phyloP scores from a whole-genome alignment of 2,329 filamentous ascomycete genomes.

The Penicillium sp. region DNA sequence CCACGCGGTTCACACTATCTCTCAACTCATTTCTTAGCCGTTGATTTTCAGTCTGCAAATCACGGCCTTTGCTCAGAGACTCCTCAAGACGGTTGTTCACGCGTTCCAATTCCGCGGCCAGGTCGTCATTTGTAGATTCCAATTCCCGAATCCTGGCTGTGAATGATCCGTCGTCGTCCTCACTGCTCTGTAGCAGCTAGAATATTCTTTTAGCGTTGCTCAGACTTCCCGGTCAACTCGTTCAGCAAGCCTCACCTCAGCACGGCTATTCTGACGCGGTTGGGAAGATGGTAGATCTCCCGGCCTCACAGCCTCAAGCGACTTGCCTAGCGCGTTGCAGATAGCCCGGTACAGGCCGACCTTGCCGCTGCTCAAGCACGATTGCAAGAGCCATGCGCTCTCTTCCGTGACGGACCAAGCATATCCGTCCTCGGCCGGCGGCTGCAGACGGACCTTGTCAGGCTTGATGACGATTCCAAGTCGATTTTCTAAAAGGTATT shows the following conservation, averaged over 20 bases:
- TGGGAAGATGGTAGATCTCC: background rate
- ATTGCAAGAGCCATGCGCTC: constrained; percentile 1
- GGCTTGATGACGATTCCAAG: constrained; percentile 4
- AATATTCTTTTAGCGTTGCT: background rate
- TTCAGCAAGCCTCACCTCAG: background rate
- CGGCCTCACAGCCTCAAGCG: background rate
- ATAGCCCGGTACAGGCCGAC: constrained; percentile 4
- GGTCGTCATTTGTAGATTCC: background rate
- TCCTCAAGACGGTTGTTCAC: too few species aligned
- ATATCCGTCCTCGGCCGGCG: constrained; percentile 5
- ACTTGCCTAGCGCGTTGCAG: background rate
- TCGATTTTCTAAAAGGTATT: background rate
- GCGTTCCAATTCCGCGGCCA: background rate
- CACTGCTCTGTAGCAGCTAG: background rate
- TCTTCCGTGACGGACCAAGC: constrained; percentile 5
- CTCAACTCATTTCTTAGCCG: too few species aligned
- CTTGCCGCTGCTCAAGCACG: constrained; percentile 1
- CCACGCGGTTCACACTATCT: too few species aligned
- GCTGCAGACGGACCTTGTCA: constrained; percentile 2
- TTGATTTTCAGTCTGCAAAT: too few species aligned
- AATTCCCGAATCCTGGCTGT: background rate
- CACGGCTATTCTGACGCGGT: background rate
- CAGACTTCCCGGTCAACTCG: background rate
- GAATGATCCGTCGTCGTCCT: background rate
- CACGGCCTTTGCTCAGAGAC: too few species aligned